phyloP scores from a whole-genome alignment of 768 basidiomycete species.

The Collybiopsis luxurians region DNA sequence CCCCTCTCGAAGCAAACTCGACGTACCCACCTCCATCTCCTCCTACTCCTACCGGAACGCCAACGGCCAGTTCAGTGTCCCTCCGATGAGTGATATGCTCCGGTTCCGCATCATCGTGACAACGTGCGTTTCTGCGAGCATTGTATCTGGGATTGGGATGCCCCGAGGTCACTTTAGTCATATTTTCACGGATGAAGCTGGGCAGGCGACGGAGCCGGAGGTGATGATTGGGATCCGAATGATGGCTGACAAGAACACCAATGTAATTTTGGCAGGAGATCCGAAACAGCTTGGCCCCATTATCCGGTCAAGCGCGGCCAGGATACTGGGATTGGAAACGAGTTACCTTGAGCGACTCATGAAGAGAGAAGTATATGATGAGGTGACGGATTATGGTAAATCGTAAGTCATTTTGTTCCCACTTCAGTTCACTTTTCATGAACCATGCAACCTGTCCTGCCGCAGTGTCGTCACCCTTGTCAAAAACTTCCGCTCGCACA shows the following conservation, averaged over 20 bases:
- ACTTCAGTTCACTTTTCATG: background rate
- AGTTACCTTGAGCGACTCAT: conserved; percentile 40
- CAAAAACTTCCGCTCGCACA: conserved; percentile 59
- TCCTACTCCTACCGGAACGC: conserved; percentile 30
- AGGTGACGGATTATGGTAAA: conserved; percentile 19
- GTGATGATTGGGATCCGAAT: conserved; percentile 47
- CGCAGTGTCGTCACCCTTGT: conserved; percentile 55
- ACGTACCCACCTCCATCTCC: conserved; percentile 43
- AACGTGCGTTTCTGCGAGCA: conserved; percentile 63
- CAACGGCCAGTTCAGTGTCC: conserved; percentile 40
- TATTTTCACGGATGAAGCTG: conserved; percentile 72
- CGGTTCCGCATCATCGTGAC: conserved; percentile 53
- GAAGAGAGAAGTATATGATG: conserved; percentile 21
- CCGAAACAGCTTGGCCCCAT: conserved; percentile 48
- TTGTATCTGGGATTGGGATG: conserved; percentile 54
- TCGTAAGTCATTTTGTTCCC: conserved; percentile 8
- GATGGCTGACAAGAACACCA: conserved; percentile 29
- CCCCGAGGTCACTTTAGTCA: conserved; percentile 61
- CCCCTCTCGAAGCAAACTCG: conserved; percentile 40
- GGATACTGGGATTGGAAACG: conserved; percentile 32
- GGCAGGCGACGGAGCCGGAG: conserved; percentile 71
- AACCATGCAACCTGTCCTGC: background rate
- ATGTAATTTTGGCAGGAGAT: conserved; percentile 41
- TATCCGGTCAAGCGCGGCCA: conserved; percentile 34
- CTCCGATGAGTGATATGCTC: conserved; percentile 32